Base-by-base conservation (phyloP, 768 basidiomycete species). In the Lepiota brunneoincarnata region DNA sequence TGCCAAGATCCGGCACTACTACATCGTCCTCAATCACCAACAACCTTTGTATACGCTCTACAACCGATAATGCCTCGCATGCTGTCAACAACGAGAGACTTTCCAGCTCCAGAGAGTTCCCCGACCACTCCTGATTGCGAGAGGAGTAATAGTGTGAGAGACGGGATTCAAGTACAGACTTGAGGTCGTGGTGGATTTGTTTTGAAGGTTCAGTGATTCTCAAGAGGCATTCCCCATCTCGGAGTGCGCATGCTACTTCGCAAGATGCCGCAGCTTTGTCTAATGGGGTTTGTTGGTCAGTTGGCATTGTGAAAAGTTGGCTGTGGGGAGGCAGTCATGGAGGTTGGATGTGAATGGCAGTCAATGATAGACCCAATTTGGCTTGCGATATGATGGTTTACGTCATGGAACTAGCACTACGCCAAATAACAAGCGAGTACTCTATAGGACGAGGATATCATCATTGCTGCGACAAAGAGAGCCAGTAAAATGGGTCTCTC, bases 81-180 rank as follows among this genome's bases (percentile, higher is more conserved):
- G 84, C 86, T 3, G 84, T 84, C 53, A 70, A 66, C 20, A 80
- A 64, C 55, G 85, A 79, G 17, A 82, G 62, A 6, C 73, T 70
- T 40, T 80, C 72, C 37, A 76, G 54, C 6, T 38, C 40, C 2
- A 54, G 10, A 58, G 57, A 21, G n/a, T 31, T 28, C 3, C 28
- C 9, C 2, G 28, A 7, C 28, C 45, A 41, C 20, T 54, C 45
- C 35, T 54, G 37, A 23, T 41, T 26, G 11, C 38, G 53, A 6
- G 46, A 48, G n/a, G 60, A 57, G 59, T 76, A 74, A 60, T 76
- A 82, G 6, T 63, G 64, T 9, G 62, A 58, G 17, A 82, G 65
- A 12, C 79, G 75, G 6, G 58, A 65, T 28, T 68, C 59, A 15
- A 82, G 65, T 10, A 74, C 61, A 6, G 69, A 61, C 56, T 72